Base-by-base conservation (phyloP, 768 basidiomycete species). In the Nidula microcarpa region DNA sequence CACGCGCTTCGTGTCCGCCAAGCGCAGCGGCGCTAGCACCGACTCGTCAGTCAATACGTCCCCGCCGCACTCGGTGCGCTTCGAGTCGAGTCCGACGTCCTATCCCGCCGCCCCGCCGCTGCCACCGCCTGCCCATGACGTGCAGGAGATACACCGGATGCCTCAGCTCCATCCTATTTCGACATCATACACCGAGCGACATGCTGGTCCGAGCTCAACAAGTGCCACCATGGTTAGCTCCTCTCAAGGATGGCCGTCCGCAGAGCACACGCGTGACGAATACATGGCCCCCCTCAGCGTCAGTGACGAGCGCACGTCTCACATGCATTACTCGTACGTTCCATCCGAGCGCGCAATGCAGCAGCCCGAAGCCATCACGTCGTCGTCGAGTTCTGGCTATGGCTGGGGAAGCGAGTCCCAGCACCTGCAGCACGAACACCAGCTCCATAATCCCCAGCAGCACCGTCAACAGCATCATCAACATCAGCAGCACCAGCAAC, bases 1-100 rank as follows among this genome's bases (percentile, higher is more conserved):
- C 53, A 85, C 81, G 0, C 74, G 81, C 7, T 79, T 89, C 39
- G 79, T 88, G 11, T 79, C 82, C 2, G 68, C 73, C 6, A 75
- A 76, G 58, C 39, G 39, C 11, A 41, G 16, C 4, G 23, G 23
- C 23, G 23, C 23, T 23, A 3, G 23, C 23, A 23, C 23, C 10
- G 52, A 55, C n/a, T 46, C 48, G 16, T 33, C 64, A 55, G 23
- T 23, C 23, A 33, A 53, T n/a, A 43, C 57, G 2, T 41, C 55
- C 5, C 46, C 58, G 4, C 16, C 59, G 9, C 47, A 60, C 5
- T 49, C 44, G 9, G 14, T 47, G 23, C 54, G 57, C 14, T 57
- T 57, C 33, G 60, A 59, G 4, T 53, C 57, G 5, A 62, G 56
- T 30, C 59, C 62, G 2, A 37, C 59, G n/a, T 13, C 50, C 9